Percentiles rank a stretch among this genome's conserved stretches.
These are phyloP conservation scores for Hyparrhenia diplandra DNA, from an alignment of 176 grass and related monocot genomes.

Conservation along the genomic window DNA sequence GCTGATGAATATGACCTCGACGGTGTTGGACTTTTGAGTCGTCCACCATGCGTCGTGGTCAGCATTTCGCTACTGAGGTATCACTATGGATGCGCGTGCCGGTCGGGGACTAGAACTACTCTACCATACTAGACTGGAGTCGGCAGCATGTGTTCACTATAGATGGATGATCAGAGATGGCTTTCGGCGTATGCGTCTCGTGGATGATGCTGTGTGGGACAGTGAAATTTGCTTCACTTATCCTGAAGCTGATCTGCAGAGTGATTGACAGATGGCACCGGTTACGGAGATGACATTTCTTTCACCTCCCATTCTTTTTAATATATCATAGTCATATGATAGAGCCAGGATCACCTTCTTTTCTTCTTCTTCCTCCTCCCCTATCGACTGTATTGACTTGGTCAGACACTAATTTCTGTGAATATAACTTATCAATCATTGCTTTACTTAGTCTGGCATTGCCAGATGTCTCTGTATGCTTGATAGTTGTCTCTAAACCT, in stretches of 20 bases:
- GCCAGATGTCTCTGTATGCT: conserved; percentile 23
- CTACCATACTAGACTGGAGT: conserved; percentile 17
- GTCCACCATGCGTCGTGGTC: background rate
- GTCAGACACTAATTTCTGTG: conserved; percentile 60
- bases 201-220: conserved; percentile 30
- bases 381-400: conserved; percentile 34
- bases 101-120: conserved; percentile 17
- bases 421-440: conserved; percentile 65
- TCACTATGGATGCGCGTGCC: background rate
- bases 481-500: conserved; percentile 13
- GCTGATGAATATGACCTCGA: conserved; percentile 67
- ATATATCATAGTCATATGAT: conserved; percentile 42
- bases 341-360: conserved; percentile 4
- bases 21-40: conserved; percentile 57
- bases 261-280: conserved; percentile 20
- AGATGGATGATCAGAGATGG: conserved; percentile 28
- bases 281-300: conserved; percentile 31
- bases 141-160: conserved; percentile 8
- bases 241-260: conserved; percentile 26
- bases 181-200: conserved; percentile 2
- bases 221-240: conserved; percentile 45
- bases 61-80: background rate
- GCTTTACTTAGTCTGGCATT: conserved; percentile 20
- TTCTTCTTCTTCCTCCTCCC: background rate
- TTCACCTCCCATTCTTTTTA: conserved; percentile 51